Base-by-base conservation (phyloP, 2,329 filamentous ascomycete species). In the Torrubiellomyces zombiae region DNA sequence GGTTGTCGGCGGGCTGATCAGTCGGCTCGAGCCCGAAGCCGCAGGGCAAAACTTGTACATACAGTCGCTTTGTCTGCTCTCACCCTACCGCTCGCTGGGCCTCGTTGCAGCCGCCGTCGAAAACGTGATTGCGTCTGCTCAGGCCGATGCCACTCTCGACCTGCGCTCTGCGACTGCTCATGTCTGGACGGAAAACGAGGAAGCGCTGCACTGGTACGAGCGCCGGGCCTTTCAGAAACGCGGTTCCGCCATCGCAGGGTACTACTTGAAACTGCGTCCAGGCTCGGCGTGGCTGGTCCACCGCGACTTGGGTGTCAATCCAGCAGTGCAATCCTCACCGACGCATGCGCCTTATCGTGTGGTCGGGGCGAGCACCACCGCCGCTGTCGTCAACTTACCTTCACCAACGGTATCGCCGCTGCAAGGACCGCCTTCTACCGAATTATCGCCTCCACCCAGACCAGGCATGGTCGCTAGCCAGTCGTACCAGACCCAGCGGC, bases 181-280 rank as follows among this genome's bases (percentile, higher is more conserved):
- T 43, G 72, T 76, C 10, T 77, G 72, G 72, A 71, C 70, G 8
- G 60, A 69, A 30, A 75, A 75, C 42, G 57, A 62, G 3, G 70
- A 75, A 12, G 72, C 61, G 0, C 46, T 75, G 32, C 53, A 53
- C 29, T 77, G 72, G 71, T 77, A 77, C 47, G 39, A 51, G 16
- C 53, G 56, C 14, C 57, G 67, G 7, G 67, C 68, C 3, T 77
- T 77, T 42, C 38, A 41, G 29, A 52, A 54, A 25, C 53, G 59
- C 24, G 55, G 51, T 9, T 38, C 54, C 18, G 51, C 56, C n/a
- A 43, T 73, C 7, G 43, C 55, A 17, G 61, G 60, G 3, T 77
- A 77, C 43, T 77, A 77, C 45, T 52, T 63, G 37, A 68, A 65
- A 38, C 53, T 77, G 18, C 56, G 60, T 25, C 72, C 72, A 4